Base-by-base conservation (phyloP, 1,284 basidiomycete species). In the Sparassis latifolia region DNA sequence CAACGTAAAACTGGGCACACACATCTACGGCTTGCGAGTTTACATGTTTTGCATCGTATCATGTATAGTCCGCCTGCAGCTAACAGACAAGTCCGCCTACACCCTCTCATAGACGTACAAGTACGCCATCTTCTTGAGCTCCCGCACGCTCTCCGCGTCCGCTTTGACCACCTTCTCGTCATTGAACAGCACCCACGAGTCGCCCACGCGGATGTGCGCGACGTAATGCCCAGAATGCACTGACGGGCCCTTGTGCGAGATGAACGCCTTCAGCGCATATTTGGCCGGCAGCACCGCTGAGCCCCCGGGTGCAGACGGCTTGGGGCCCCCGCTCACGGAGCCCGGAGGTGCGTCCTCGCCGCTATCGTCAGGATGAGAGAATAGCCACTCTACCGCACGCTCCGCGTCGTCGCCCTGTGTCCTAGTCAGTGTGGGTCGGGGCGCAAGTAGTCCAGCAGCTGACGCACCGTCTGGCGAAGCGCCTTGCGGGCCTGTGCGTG, bases 151-250 rank as follows among this genome's bases (percentile, higher is more conserved):
- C 45, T 84, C 78, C 72, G 71, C 75, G 60, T 92, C 89, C 2
- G 92, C 91, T 61, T 79, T 82, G 3, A 94, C 92, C 4, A 97
- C 93, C 72, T 97, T 97, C 72, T 97, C 93, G 66, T 97, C 93
- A 61, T 97, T 97, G 71, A 92, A 95, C 58, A 97, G 67, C 50
- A 94, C 84, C 91, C 93, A 95, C 5, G 68, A 74, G 31, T 57
- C 53, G 2, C 73, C 71, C 20, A 60, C 60, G 40, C 76, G 74
- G 39, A 94, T 77, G 64, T 95, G 92, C 29, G 89, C 88, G 27
- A 94, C 90, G 62, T 97, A 98, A 64, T 97, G 95, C 0, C 94
- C 95, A 0, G 91, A 94, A 66, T 96, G 93, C 27, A 95, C 91
- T 0, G 90, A 93, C 0, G 92, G 90, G 0, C 95, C 96, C 62